Percentiles rank a stretch among this genome's conserved stretches.
These are phyloP conservation scores for Penicillium sp. DNA, from an alignment of 2,329 filamentous ascomycete species.

Conservation along the genomic window DNA sequence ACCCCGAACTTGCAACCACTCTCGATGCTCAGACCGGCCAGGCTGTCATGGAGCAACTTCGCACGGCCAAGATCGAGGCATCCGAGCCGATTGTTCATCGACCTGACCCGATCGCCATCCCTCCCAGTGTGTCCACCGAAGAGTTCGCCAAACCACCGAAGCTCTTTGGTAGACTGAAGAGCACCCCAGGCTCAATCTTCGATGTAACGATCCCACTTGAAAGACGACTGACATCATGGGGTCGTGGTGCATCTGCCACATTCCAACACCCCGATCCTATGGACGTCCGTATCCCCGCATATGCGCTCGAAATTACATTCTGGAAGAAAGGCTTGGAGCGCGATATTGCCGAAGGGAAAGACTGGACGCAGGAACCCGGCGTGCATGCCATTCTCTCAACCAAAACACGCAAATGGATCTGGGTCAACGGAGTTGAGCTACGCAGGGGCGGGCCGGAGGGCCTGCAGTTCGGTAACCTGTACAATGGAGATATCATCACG, in stretches of 20 bases:
- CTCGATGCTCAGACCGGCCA: slow-evolving; percentile 43
- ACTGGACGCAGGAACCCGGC: slow-evolving; percentile 51
- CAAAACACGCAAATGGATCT: slow-evolving; percentile 69
- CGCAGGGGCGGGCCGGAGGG: slow-evolving; percentile 48
- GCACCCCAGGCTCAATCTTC: slow-evolving; percentile 60
- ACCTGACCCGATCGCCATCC: slow-evolving; percentile 10
- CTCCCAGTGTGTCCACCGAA: slow-evolving; percentile 1
- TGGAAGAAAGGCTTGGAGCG: slow-evolving; percentile 65
- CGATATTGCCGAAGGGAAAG: slow-evolving; percentile 51
- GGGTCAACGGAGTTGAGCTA: slow-evolving; percentile 67
- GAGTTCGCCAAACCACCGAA: slow-evolving; percentile 35
- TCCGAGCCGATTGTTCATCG: slow-evolving; percentile 19
- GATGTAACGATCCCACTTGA: slow-evolving; percentile 62
- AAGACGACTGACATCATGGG: slow-evolving; percentile 68
- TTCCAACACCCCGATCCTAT: slow-evolving; percentile 56
- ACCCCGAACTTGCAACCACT: slow-evolving; percentile 38
- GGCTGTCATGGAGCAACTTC: slow-evolving; percentile 24
- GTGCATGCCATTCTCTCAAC: slow-evolving; percentile 71
- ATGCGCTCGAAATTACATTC: slow-evolving; percentile 71
- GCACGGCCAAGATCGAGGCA: slow-evolving; percentile 15
- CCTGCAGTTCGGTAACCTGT: slow-evolving; percentile 60
- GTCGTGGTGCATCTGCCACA: slow-evolving; percentile 65
- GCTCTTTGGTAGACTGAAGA: slow-evolving; percentile 61
- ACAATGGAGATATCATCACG: slow-evolving; percentile 70
- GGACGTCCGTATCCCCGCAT: slow-evolving; percentile 73